Evolutionary conservation across 352 stramenopile species (phyloP).

Genomic region (Pythium scleroteichum): DNA sequence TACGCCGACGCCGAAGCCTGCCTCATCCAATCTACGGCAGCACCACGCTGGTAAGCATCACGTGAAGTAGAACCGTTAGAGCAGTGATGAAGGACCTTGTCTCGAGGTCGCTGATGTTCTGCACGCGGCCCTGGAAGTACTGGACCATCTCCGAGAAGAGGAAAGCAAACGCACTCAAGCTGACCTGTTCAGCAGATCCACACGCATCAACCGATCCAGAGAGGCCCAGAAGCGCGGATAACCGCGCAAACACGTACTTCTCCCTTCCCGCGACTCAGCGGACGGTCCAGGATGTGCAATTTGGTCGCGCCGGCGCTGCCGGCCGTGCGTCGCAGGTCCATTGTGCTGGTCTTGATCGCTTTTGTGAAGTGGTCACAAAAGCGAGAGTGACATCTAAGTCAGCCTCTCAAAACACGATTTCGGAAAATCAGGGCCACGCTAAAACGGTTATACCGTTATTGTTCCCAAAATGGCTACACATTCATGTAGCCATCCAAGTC

Average conservation of each 20-base stretch:
- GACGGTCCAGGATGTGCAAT: conserved; percentile 78
- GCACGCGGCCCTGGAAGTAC: conserved; percentile 95
- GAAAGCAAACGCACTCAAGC: conserved; percentile 95
- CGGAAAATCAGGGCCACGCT: no score
- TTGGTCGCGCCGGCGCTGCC: conserved; percentile 56
- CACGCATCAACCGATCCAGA: neutral
- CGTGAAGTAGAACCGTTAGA: no score
- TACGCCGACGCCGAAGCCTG: conserved; percentile 94
- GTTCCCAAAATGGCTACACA: neutral
- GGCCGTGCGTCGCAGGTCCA: conserved; percentile 53
- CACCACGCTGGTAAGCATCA: neutral
- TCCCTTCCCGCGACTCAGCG: conserved; percentile 72
- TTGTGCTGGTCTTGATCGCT: conserved; percentile 17
- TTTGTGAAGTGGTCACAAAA: conserved; percentile 1
- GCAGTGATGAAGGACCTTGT: conserved; percentile 41
- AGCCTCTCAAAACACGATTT: neutral
- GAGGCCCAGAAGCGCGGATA: neutral
- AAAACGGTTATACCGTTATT: neutral
- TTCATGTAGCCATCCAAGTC: neutral
- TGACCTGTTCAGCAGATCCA: conserved; percentile 58
- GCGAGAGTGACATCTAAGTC: neutral
- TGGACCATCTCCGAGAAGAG: conserved; percentile 98
- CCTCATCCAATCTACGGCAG: conserved; percentile 84
- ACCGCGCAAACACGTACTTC: conserved; percentile 39
- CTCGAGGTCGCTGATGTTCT: conserved; percentile 96